phyloP scores from a whole-genome alignment of 345 rosid genomes.

The Salix dunnii region DNA sequence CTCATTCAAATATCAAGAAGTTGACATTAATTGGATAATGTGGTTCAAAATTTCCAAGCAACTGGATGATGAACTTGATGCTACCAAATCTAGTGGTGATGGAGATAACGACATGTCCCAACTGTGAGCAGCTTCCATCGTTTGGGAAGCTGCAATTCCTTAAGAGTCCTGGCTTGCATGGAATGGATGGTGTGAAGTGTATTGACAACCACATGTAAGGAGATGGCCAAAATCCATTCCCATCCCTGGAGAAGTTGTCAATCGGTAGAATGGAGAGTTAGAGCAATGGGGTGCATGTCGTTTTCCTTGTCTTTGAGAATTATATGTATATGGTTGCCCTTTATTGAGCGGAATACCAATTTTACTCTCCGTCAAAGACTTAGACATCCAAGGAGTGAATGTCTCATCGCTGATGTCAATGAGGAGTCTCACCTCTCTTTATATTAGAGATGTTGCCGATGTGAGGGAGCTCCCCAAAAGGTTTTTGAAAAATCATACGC shows the following conservation, averaged over 20 bases:
- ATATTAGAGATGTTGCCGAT: background rate
- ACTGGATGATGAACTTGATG: background rate
- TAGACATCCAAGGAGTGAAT: background rate
- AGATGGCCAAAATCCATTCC: background rate
- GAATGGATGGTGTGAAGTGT: background rate
- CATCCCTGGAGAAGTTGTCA: background rate
- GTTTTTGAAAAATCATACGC: background rate
- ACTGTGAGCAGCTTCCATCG: conserved; percentile 8
- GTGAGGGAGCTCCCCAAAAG: background rate
- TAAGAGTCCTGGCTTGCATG: background rate
- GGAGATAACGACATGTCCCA: background rate
- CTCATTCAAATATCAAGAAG: conserved; percentile 3
- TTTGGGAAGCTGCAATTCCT: conserved; percentile 9
- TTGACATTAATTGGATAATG: background rate
- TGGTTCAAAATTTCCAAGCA: conserved; percentile 11
- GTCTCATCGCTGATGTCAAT: background rate
- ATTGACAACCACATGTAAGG: background rate
- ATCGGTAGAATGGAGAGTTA: background rate
- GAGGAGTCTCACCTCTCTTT: background rate
- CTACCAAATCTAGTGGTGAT: conserved; percentile 6
- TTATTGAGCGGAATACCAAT: background rate
- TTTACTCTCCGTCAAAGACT: background rate
- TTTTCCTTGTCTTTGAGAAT: conserved; percentile 1
- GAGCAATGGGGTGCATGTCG: background rate
- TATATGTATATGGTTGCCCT: background rate